These are phyloP conservation scores for Jamesozyma piceae DNA, from an alignment of 805 yeast species.

Conservation along the genomic window DNA sequence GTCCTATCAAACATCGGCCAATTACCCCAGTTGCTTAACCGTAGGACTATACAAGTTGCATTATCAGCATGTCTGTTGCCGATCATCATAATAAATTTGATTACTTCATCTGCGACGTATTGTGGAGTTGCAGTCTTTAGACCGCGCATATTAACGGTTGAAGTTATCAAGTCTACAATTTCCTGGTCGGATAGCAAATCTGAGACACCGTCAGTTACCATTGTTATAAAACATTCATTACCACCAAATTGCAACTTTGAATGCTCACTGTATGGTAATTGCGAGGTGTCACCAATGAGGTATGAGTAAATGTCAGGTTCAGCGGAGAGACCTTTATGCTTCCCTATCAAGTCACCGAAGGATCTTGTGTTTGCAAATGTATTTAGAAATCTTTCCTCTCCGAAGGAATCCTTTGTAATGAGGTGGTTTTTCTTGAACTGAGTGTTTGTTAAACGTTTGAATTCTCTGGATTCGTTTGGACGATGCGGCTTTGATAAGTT, in stretches of 20 bases:
- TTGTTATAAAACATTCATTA: slow-evolving; percentile 74
- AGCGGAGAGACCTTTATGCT: slow-evolving; percentile 76
- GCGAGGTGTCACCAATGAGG: slow-evolving; percentile 51
- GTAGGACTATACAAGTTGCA: slow-evolving; percentile 80
- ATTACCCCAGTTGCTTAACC: slow-evolving; percentile 85
- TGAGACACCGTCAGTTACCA: slow-evolving; percentile 84
- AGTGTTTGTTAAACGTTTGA: slow-evolving; percentile 41
- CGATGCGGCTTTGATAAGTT: slow-evolving; percentile 76
- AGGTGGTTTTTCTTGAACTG: not conserved
- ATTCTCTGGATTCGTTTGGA: slow-evolving; percentile 74
- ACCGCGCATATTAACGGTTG: slow-evolving; percentile 54
- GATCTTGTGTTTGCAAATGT: slow-evolving; percentile 86
- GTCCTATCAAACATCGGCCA: slow-evolving; percentile 85
- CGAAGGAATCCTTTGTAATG: slow-evolving; percentile 74
- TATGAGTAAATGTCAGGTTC: slow-evolving; percentile 80
- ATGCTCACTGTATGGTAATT: slow-evolving; percentile 32
- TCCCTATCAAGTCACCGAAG: slow-evolving; percentile 80
- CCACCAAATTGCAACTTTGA: slow-evolving; percentile 52
- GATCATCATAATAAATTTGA: slow-evolving; percentile 71
- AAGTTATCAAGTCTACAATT: slow-evolving; percentile 72
- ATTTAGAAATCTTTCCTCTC: slow-evolving; percentile 71
- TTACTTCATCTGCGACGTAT: slow-evolving; percentile 74
- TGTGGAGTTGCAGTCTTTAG: slow-evolving; percentile 70
- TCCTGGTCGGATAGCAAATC: slow-evolving; percentile 81
- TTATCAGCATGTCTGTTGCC: slow-evolving; percentile 78